Evolutionary conservation across 2,329 filamentous ascomycete genomes (phyloP), one percentile per base, ranked within the genome.

Genomic region (Dothistroma septosporum): DNA sequence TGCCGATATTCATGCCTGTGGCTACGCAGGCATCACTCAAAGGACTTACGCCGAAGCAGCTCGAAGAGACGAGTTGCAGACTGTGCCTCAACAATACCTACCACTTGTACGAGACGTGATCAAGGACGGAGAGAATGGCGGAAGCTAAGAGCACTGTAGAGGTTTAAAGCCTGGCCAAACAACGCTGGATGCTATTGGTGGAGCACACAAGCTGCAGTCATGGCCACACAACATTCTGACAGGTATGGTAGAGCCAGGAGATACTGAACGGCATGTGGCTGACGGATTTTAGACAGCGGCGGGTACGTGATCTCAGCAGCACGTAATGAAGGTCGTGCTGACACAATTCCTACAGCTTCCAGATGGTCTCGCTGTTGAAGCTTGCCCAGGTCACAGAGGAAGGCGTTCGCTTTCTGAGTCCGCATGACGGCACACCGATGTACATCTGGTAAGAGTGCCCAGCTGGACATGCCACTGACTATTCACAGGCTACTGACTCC

Each of bases 21-120:
- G 94, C 94, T 32, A 99, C 94, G 0, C 94, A 99, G 77, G 94
- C 91, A 0, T 96, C 93, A 0, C 82, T 99, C 44, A 99, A 99
- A 74, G 94, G 94, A 48, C 72, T 99, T 59, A 97, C 94, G 0
- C 92, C 93, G 1, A 88, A 93, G 66, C 94, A 99, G 73, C 82
- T 99, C 2, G 92, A 94, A 70, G 87, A 91, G 57, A 95, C 92
- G 0, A 87, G 90, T 48, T 99, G 95, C 72, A 86, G 90, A 61
- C 79, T 99, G 47, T 99, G 94, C 75, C 80, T 99, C 66, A 99
- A 99, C 79, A 99, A 99, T 77, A 99, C 94, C 12, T 99, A 99
- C 73, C 94, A 99, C 75, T 80, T 99, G 62, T 80, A 72, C n/a
- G 60, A 19, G 32, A 21, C 46, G 19, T 49, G 46, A 44, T 19